phyloP scores from a whole-genome alignment of 768 basidiomycete species.

The Lentinula edodes region DNA sequence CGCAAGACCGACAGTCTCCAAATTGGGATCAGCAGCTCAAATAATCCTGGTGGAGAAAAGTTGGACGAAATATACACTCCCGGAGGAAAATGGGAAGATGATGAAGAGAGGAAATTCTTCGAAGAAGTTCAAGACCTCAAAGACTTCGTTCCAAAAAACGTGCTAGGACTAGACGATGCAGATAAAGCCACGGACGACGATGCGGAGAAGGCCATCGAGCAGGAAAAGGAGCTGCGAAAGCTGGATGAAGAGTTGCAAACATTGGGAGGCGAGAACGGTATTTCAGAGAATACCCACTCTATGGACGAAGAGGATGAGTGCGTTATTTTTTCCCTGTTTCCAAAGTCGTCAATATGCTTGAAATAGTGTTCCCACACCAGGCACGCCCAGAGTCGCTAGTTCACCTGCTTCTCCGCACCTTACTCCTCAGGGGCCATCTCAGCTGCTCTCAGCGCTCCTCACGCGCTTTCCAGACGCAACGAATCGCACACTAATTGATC shows the following conservation, averaged over 20 bases:
- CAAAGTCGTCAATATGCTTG: neutral
- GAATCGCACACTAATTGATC: slow-evolving; percentile 84
- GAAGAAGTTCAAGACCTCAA: slow-evolving; percentile 90
- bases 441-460: slow-evolving; percentile 85
- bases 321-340: slow-evolving; percentile 10
- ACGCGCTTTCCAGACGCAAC: slow-evolving; percentile 92
- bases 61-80: slow-evolving; percentile 49
- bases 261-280: slow-evolving; percentile 32
- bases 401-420: slow-evolving; percentile 65
- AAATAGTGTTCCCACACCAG: slow-evolving; percentile 48
- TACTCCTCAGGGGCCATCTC: slow-evolving; percentile 86
- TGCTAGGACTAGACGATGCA: slow-evolving; percentile 70
- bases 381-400: slow-evolving; percentile 56
- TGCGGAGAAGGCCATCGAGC: slow-evolving; percentile 44
- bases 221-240: slow-evolving; percentile 64
- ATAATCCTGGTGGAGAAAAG: slow-evolving; percentile 38
- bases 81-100: slow-evolving; percentile 96
- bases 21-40: slow-evolving; percentile 49
- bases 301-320: slow-evolving; percentile 39
- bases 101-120: slow-evolving; percentile 91
- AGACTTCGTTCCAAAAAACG: slow-evolving; percentile 84
- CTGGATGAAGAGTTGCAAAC: slow-evolving; percentile 76
- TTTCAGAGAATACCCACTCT: slow-evolving; percentile 11
- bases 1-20: slow-evolving; percentile 80
- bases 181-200: slow-evolving; percentile 27